phyloP scores from a whole-genome alignment of 805 yeast species.

The Cyberlindnera saturnus region DNA sequence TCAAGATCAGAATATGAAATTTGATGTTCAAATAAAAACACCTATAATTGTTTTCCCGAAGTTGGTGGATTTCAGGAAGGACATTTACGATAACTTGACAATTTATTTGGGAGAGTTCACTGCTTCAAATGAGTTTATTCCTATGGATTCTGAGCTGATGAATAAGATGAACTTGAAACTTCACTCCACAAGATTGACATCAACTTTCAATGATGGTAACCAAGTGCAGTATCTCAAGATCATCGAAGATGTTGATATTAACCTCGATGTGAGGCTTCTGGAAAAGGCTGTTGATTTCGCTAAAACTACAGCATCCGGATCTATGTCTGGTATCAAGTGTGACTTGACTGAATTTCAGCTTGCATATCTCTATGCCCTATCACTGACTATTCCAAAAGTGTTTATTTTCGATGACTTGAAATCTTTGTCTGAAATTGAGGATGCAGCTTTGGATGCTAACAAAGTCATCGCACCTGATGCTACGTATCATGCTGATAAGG shows the following conservation, averaged over 20 bases:
- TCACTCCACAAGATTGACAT: constrained; percentile 61
- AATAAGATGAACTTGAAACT: constrained; percentile 66
- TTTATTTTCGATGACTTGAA: constrained; percentile 40
- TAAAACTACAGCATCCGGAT: constrained; percentile 45
- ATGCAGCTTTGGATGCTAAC: constrained; percentile 64
- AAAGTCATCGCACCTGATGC: constrained; percentile 33
- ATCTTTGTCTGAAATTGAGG: constrained; percentile 45
- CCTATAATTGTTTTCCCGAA: constrained; percentile 82
- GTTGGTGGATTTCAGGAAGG: constrained; percentile 34
- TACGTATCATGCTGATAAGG: constrained; percentile 18
- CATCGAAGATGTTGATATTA: constrained; percentile 57
- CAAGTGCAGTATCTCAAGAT: constrained; percentile 44
- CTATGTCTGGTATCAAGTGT: constrained; percentile 56
- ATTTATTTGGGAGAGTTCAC: constrained; percentile 80
- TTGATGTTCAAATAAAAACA: constrained; percentile 68
- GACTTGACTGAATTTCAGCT: constrained; percentile 71
- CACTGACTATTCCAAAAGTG: constrained; percentile 49
- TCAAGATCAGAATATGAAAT: constrained; percentile 52
- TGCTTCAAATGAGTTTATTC: constrained; percentile 53
- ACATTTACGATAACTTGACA: constrained; percentile 53
- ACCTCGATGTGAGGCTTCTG: constrained; percentile 51
- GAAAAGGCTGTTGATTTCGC: constrained; percentile 40
- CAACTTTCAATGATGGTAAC: constrained; percentile 47
- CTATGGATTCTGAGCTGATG: constrained; percentile 27
- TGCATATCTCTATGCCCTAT: constrained; percentile 46